Conservation (phyloP, 2,329 filamentous ascomycete species). For the Didymella lethalis region DNA sequence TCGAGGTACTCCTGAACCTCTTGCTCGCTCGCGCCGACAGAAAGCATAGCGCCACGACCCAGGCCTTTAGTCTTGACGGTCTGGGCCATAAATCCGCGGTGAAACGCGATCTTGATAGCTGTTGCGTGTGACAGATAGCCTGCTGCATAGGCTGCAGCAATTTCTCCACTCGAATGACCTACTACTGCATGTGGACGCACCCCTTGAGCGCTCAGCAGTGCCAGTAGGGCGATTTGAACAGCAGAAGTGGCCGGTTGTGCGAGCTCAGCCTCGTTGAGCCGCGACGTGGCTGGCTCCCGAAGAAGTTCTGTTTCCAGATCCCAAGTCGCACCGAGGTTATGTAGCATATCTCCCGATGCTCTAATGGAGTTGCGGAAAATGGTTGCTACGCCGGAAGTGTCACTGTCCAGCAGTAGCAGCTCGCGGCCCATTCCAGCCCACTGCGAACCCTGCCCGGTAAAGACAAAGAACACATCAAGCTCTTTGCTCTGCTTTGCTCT, state of each 20-base stretch:
- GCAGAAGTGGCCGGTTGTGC: constrained; percentile 27
- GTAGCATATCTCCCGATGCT: neutral
- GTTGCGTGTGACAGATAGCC: neutral
- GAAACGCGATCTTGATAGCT: no score
- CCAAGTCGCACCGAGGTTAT: constrained; percentile 3
- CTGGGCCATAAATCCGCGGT: no score
- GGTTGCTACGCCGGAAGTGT: neutral
- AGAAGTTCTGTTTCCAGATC: constrained; percentile 23
- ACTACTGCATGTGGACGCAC: constrained; percentile 23
- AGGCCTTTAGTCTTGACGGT: no score
- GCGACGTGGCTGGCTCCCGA: constrained; percentile 3
- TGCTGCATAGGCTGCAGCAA: constrained; percentile 28
- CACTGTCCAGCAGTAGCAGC: constrained; percentile 1
- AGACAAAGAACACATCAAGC: constrained; percentile 26
- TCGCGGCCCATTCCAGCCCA: constrained; percentile 26
- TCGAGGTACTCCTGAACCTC: no score
- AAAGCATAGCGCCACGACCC: no score
- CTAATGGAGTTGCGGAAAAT: constrained; percentile 13
- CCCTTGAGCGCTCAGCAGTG: constrained; percentile 21
- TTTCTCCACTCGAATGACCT: constrained; percentile 35
- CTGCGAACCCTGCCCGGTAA: constrained; percentile 51
- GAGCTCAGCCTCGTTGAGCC: constrained; percentile 1
- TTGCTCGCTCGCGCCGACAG: no score
- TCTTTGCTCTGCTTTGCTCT: neutral
- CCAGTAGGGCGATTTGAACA: constrained; percentile 31